phyloP scores from a whole-genome alignment of 768 basidiomycete species.

The Collybia sp. region DNA sequence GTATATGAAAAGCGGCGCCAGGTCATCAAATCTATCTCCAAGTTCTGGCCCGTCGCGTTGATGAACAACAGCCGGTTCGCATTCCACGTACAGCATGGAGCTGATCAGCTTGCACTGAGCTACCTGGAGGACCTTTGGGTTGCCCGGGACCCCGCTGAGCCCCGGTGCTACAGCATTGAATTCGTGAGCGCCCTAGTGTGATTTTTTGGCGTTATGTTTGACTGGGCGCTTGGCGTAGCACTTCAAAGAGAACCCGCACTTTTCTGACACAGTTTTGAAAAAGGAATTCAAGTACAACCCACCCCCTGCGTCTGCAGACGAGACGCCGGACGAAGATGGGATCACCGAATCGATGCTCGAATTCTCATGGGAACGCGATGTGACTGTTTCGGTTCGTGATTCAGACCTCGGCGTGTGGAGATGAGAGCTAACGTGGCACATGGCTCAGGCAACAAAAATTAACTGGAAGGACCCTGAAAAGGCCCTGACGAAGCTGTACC shows the following conservation, averaged over 20 bases:
- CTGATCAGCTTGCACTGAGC: constrained; percentile 78
- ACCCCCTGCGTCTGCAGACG: constrained; percentile 44
- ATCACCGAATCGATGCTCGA: constrained; percentile 75
- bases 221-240: constrained; percentile 37
- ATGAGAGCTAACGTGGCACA: constrained; percentile 6
- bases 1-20: constrained; percentile 71
- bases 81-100: constrained; percentile 63
- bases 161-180: constrained; percentile 79
- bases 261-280: constrained; percentile 68
- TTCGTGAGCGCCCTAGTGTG: constrained; percentile 57
- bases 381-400: constrained; percentile 55
- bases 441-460: constrained; percentile 55
- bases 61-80: constrained; percentile 66
- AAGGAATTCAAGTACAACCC: constrained; percentile 77
- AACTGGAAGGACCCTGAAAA: constrained; percentile 79
- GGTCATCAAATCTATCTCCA: constrained; percentile 58
- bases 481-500: constrained; percentile 76
- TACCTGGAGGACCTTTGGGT: constrained; percentile 88
- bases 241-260: constrained; percentile 86
- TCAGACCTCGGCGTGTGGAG: neutral
- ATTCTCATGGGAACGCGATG: constrained; percentile 78
- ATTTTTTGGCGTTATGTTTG: neutral
- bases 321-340: constrained; percentile 67
- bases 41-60: constrained; percentile 85
- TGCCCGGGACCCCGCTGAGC: constrained; percentile 64